Evolutionary conservation across 1,284 basidiomycete species (phyloP), one percentile per base, ranked within the genome.

Genomic region (Trichosporon faecale): DNA sequence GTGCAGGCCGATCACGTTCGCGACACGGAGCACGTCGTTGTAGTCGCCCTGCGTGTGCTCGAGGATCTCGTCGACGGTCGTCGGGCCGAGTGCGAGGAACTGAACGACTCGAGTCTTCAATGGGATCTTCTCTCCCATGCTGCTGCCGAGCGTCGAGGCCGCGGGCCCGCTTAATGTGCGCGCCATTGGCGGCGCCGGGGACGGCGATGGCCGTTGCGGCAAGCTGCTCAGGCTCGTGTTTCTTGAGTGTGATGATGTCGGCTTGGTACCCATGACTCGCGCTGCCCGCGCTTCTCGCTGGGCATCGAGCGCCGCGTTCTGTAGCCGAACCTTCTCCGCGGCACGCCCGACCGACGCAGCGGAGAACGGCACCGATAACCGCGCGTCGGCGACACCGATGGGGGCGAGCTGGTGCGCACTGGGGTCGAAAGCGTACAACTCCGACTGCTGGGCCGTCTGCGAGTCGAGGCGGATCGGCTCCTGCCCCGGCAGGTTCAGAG

Each of bases 101-200:
- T 82, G 81, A 68, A 82, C 75, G 2, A 82, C 80, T 21, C 78
- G 71, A 14, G 81, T 82, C 69, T 82, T 82, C 66, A 82, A 76
- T 16, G 81, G 80, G n/a, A 80, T 76, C 64, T 66, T 46, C 55
- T 73, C 72, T 0, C 57, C 57, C 57, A 61, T 31, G 29, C 57
- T 61, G 57, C 64, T 69, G 25, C 63, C 52, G 21, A 68, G n/a
- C 3, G 61, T 67, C 18, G 66, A 29, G 9, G 68, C 67, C 0
- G 70, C 69, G 2, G 73, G 72, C 9, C 72, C 72, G 60, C 72
- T 73, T 33, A 69, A 46, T 29, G 69, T 63, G 31, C 72, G 69
- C 14, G 46, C 64, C 72, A 73, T 73, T 5, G 68, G 40, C 9
- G 27, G 57, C 12, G 31, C 29, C 7, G 31, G 65, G 8, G 46